Conservation (phyloP, 2,329 filamentous ascomycete genomes). For the Neocucurbitaria cava region DNA sequence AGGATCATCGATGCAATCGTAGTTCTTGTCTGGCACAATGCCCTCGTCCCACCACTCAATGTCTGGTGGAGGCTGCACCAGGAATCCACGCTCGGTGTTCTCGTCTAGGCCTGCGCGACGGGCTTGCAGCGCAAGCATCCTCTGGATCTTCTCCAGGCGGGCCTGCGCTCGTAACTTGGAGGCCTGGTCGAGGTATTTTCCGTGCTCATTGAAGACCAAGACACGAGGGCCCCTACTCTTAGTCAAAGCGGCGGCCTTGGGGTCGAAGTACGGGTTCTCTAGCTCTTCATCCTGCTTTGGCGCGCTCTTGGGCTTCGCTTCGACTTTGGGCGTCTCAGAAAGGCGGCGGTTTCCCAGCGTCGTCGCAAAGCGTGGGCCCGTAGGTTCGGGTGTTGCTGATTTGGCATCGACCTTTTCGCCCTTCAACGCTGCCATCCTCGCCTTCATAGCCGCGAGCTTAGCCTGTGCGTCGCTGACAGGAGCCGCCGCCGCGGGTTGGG, state of each 20-base stretch:
- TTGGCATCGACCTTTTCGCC: slow-evolving; percentile 69
- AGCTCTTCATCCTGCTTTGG: slow-evolving; percentile 63
- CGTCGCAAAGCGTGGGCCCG: slow-evolving; percentile 61
- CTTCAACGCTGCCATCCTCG: slow-evolving; percentile 39
- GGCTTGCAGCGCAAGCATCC: slow-evolving; percentile 84
- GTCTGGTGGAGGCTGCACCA: slow-evolving; percentile 82
- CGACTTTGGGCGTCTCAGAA: slow-evolving; percentile 47
- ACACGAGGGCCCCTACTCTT: slow-evolving; percentile 69
- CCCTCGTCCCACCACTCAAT: slow-evolving; percentile 99
- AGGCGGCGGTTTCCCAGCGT: slow-evolving; percentile 62
- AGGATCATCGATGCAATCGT: slow-evolving; percentile 72
- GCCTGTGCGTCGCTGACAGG: slow-evolving; percentile 10
- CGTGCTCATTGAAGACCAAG: slow-evolving; percentile 90
- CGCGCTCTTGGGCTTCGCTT: slow-evolving; percentile 39
- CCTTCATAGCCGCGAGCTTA: slow-evolving; percentile 28
- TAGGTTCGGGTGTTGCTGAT: slow-evolving; percentile 48
- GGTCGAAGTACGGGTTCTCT: slow-evolving; percentile 85
- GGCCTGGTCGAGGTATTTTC: slow-evolving; percentile 95
- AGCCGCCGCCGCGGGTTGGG: slow-evolving; percentile 19
- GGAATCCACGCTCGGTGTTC: slow-evolving; percentile 88
- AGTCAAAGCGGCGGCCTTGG: slow-evolving; percentile 63
- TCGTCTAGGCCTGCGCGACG: slow-evolving; percentile 94
- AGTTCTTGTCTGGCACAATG: slow-evolving; percentile 75
- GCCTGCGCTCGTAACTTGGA: slow-evolving; percentile 87
- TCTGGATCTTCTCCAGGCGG: slow-evolving; percentile 92